Base-by-base conservation (phyloP, 352 stramenopile species). In the Phytophthora vignae region DNA sequence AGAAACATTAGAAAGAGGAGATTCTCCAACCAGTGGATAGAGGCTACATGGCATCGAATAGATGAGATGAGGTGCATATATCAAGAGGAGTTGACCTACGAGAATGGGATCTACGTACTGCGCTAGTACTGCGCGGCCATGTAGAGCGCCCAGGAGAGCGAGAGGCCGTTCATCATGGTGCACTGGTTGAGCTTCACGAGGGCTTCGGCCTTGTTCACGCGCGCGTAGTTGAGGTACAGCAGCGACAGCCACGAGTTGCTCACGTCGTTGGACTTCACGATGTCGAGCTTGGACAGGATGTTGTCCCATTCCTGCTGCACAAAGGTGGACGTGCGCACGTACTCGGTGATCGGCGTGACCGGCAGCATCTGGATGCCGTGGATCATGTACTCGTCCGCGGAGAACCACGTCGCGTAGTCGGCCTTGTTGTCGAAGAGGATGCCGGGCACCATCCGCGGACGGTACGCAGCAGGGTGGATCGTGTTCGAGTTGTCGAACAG, bases 391-490 rank as follows among this genome's bases (percentile, higher is more conserved):
- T 77, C 71, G 9, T 90, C 82, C 4, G 67, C 70, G 38, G 76
- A 90, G 76, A 93, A 93, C 87, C 87, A 93, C 64, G 83, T 94
- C 17, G 87, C 76, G 62, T 94, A 94, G 75, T 94, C 85, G 12
- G 82, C 77, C 64, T 94, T 94, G 73, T 94, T 94, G 68, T 93
- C 85, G 42, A 94, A 94, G 42, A 90, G 76, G 54, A 93, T 94
- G 15, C 87, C 87, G 1, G 83, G 65, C 10, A 83, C 84, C 70
- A 90, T 92, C 54, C 81, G 81, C 3, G 74, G 52, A 1, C 80
- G 74, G 57, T 87, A 82, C 17, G 46, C 68, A 17, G 60, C 57
- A 1, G 84, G 84, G 56, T 94, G 84, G 42, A 91, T 81, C 10
- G 54, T 79, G 63, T 86, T 94, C 1, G 67, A 55, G 57, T 55